Percentiles rank a stretch among this genome's conserved stretches.
Conservation (phyloP, 805 yeast genomes). For the Lipomyces sp. region DNA sequence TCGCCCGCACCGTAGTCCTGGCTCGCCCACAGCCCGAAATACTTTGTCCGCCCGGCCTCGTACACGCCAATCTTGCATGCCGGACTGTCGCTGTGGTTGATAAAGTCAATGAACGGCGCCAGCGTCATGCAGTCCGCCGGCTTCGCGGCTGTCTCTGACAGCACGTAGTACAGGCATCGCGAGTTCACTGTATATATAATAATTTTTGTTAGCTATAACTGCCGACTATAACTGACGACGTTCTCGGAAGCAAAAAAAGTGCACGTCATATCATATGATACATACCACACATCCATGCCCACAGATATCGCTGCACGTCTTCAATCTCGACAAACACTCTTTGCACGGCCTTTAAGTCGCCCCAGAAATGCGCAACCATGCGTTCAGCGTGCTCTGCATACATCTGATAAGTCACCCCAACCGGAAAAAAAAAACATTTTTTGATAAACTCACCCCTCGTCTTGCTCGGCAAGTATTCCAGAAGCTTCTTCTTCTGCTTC, state of each 20-base stretch:
- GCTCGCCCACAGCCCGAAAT: constrained; percentile 33
- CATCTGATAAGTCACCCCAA: not conserved
- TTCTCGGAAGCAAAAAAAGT: no score
- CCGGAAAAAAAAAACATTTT: not conserved
- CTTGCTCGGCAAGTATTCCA: not conserved
- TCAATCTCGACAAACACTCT: not conserved
- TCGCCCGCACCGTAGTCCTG: constrained; percentile 42
- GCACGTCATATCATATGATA: no score
- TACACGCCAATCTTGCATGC: constrained; percentile 16
- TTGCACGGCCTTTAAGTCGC: constrained; percentile 46
- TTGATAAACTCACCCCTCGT: not conserved
- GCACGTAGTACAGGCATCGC: constrained; percentile 77
- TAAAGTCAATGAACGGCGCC: constrained; percentile 87
- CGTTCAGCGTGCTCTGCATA: constrained; percentile 16
- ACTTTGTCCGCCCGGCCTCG: constrained; percentile 30
- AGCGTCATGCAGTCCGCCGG: constrained; percentile 71
- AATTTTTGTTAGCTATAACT: no score
- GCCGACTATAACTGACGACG: no score
- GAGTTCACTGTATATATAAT: constrained; percentile 83
- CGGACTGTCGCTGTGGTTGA: constrained; percentile 55
- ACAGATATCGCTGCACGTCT: constrained; percentile 42
- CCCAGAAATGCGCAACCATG: constrained; percentile 36
- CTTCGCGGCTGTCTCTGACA: constrained; percentile 50
- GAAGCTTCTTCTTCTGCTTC: not conserved
- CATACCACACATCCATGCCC: constrained; percentile 69